These are phyloP conservation scores for Entomortierella beljakovae DNA, from an alignment of 192 early-diverging fungal species.

Conservation along the genomic window DNA sequence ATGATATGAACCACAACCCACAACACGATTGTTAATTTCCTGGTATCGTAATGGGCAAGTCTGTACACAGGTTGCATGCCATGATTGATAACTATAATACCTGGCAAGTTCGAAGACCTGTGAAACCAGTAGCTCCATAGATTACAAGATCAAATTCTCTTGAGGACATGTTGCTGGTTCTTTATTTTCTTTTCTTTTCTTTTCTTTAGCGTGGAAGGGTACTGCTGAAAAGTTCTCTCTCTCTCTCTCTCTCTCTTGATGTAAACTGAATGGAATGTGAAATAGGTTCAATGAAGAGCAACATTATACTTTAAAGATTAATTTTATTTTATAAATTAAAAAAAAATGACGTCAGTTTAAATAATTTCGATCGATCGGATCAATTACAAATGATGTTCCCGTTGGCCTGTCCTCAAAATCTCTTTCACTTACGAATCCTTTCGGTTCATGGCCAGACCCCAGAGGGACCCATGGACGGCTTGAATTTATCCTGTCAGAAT, in stretches of 20 bases:
- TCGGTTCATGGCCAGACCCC: too few species aligned
- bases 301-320: too few species aligned
- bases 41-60: background rate
- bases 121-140: constrained; percentile 90
- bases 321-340: too few species aligned
- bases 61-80: background rate
- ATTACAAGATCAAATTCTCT: constrained; percentile 70
- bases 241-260: background rate
- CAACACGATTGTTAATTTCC: background rate
- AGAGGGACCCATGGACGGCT: too few species aligned
- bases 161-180: constrained; percentile 28
- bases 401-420: too few species aligned
- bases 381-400: too few species aligned
- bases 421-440: too few species aligned
- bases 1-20: background rate
- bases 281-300: too few species aligned
- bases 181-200: background rate
- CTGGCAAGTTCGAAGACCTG: constrained; percentile 77
- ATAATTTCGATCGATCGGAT: too few species aligned
- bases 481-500: too few species aligned
- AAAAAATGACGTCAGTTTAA: too few species aligned
- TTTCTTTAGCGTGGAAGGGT: background rate
- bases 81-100: background rate
- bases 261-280: background rate
- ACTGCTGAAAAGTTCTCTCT: background rate